Percentiles rank a stretch among this genome's conserved stretches.
Conservation (phyloP, 306 rosid species). For the Lotus japonicus region DNA sequence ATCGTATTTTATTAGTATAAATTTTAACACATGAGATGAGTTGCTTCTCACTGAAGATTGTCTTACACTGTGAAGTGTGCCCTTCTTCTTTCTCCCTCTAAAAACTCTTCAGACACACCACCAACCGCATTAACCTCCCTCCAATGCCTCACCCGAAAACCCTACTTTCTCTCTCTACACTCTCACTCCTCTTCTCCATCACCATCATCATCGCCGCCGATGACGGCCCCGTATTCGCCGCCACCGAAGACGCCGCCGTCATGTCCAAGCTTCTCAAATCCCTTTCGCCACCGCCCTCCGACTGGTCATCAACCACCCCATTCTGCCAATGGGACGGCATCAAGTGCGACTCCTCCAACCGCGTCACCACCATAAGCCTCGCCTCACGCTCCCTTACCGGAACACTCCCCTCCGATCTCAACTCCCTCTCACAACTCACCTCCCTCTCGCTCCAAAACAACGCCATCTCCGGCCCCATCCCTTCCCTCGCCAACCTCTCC, state of each 20-base stretch:
- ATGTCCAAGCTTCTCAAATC: conserved; percentile 37
- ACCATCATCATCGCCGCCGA: conserved; percentile 35
- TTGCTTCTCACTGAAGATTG: too few relatives aligned
- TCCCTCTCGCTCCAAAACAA: conserved; percentile 50
- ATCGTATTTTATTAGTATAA: too few relatives aligned
- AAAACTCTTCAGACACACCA: not conserved
- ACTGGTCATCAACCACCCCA: conserved; percentile 37
- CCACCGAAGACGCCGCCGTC: conserved; percentile 55
- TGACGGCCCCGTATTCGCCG: conserved; percentile 46
- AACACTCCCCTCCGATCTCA: conserved; percentile 61
- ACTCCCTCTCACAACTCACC: conserved; percentile 52
- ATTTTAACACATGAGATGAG: too few relatives aligned
- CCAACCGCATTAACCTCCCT: not conserved
- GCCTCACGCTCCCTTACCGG: conserved; percentile 49
- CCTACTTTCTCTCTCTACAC: conserved; percentile 20
- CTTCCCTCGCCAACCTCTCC: conserved; percentile 60
- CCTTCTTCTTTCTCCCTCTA: not conserved
- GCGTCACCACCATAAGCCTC: conserved; percentile 49
- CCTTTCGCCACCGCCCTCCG: conserved; percentile 29
- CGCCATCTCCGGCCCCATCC: conserved; percentile 47
- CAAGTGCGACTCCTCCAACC: conserved; percentile 39
- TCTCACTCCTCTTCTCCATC: not conserved
- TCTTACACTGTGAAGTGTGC: not conserved
- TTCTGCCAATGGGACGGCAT: conserved; percentile 63
- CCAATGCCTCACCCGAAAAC: conserved; percentile 40